A percentile compares a stretch with the other conserved stretches of the same genome.
phyloP scores from a whole-genome alignment of 305 asterid genomes.

The Plantago rigida region DNA sequence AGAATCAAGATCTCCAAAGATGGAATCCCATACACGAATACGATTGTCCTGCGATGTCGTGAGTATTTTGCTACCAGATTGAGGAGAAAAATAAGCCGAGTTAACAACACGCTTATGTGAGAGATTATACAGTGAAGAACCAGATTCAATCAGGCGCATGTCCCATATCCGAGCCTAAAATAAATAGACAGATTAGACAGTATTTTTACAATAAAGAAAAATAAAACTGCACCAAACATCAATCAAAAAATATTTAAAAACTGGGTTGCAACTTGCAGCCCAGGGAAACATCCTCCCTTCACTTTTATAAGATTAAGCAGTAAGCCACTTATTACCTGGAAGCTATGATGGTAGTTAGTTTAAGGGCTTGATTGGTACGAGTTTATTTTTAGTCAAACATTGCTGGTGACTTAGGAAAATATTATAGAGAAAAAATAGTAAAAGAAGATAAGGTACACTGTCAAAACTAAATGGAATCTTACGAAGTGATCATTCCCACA shows the following conservation, averaged over 20 bases:
- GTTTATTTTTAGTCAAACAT: too few species aligned
- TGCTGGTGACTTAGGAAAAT: too few species aligned
- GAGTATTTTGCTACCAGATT: slow-evolving; percentile 81
- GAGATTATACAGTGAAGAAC: slow-evolving; percentile 63
- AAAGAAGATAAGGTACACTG: slow-evolving; percentile 4
- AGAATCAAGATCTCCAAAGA: slow-evolving; percentile 66
- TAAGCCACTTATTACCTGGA: too few species aligned
- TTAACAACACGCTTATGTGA: slow-evolving; percentile 84
- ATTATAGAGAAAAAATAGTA: too few species aligned
- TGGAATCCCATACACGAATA: slow-evolving; percentile 63
- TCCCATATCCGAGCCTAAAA: slow-evolving; percentile 97
- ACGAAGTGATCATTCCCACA: slow-evolving; percentile 98
- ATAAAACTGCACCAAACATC: background rate
- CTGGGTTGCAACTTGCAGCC: too few species aligned
- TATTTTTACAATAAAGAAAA: background rate
- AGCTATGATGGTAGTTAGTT: too few species aligned
- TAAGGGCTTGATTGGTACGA: too few species aligned
- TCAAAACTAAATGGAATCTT: slow-evolving; percentile 26
- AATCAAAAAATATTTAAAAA: background rate
- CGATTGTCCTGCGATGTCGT: slow-evolving; percentile 93
- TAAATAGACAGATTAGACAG: slow-evolving; percentile 3
- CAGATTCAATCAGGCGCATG: slow-evolving; percentile 63
- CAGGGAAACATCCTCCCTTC: too few species aligned
- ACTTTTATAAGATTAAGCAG: too few species aligned
- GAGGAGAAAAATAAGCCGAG: slow-evolving; percentile 91